Base-by-base conservation (phyloP, 1,284 basidiomycete species). In the Boletus mariae region DNA sequence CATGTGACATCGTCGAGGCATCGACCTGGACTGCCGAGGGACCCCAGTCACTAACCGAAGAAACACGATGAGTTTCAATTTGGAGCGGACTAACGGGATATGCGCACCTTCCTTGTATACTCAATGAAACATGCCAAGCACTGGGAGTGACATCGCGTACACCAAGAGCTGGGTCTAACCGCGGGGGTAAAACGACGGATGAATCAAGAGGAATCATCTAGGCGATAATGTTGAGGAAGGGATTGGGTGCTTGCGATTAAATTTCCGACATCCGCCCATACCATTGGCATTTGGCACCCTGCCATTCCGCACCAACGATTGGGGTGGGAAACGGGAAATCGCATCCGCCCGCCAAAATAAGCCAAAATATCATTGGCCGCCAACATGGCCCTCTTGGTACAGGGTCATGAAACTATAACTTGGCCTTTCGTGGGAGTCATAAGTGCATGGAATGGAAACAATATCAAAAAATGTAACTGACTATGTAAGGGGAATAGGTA, bases 351-450 rank as follows among this genome's bases (percentile, higher is more conserved):
- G 54, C 43, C 55, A 49, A 31, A 23, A 5, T 44, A 4, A 10
- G 46, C 51, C 52, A 51, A 52, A 40, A 31, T 26, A 26, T 17
- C 11, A 47, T 42, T 34, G 61, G 52, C 38, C 12, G 51, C 43
- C 62, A 50, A 44, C n/a, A 11, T 44, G 42, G 41, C 17, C 31
- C 49, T 13, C 17, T n/a, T 31, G 17, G 38, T 31, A 23, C 25
- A 8, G 10, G 31, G 13, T 32, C 31, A 4, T 23, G 28, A 35
- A 9, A 35, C n/a, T 11, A 4, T 25, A 45, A 35, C 3, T 40
- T 40, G 38, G 38, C 38, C 15, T 10, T 43, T 42, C 59, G 53
- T 60, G 63, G 34, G 61, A 57, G 47, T 45, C 45, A 11, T n/a
- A 48, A 32, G 28, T 49, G 7, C 5, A 49, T 31, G 29, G 31